phyloP scores from a whole-genome alignment of 192 early-diverging fungal genomes.

The Helicostylum pulchrum region DNA sequence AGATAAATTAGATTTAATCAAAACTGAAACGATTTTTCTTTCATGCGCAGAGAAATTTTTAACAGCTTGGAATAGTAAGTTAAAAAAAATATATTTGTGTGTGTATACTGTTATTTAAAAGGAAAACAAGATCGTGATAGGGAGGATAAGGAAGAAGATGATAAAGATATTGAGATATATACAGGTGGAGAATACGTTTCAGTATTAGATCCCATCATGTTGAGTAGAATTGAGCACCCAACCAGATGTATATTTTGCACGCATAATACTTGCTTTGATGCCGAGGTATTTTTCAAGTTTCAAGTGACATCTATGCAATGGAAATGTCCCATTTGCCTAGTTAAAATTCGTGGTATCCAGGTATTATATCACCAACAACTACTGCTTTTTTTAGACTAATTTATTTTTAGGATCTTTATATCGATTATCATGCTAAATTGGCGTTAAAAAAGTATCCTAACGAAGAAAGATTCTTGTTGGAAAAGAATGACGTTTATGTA shows the following conservation, averaged over 20 bases:
- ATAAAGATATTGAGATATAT: background rate
- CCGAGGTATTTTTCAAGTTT: constrained; percentile 5
- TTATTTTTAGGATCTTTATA: constrained; percentile 16
- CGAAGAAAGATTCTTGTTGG: constrained; percentile 1
- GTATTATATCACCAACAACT: too few species aligned
- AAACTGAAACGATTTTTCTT: constrained; percentile 6
- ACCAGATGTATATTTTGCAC: constrained; percentile 14
- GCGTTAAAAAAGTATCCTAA: constrained; percentile 8
- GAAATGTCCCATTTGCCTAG: constrained; percentile 15
- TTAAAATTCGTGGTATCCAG: constrained; percentile 17
- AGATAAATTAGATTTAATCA: background rate
- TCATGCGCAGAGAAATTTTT: constrained; percentile 10
- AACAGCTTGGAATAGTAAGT: constrained; percentile 10
- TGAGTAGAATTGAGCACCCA: constrained; percentile 13
- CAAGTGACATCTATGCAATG: background rate
- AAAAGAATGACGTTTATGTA: background rate
- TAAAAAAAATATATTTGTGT: background rate
- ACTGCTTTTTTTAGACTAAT: too few species aligned
- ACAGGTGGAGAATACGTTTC: background rate
- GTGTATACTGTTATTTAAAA: background rate
- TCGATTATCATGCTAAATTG: constrained; percentile 11
- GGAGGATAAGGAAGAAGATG: background rate
- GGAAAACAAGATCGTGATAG: background rate
- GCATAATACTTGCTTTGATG: constrained; percentile 19
- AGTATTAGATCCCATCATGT: constrained; percentile 10